Percentiles rank a stretch among this genome's conserved stretches.
Evolutionary conservation across 78 protist genomes (phyloP).

Genomic region (Chrysochromulina tobinii): DNA sequence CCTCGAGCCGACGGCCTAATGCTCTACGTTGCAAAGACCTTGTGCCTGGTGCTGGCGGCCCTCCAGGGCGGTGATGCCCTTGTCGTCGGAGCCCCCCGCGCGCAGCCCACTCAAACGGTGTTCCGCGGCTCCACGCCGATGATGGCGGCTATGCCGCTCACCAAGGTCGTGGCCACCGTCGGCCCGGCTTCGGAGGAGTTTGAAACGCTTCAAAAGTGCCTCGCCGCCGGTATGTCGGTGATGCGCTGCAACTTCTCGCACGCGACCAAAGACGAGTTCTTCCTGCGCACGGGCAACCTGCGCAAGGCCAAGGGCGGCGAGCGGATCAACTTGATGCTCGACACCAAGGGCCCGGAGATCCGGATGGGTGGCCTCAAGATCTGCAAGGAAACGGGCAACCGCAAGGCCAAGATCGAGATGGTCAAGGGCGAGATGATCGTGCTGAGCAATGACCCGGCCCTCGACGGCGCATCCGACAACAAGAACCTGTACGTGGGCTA

Average conservation of each 20-base stretch:
- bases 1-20: no score
- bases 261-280: constrained; percentile 12
- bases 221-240: background rate
- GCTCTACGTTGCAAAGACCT: no score
- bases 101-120: no score
- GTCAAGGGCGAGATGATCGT: background rate
- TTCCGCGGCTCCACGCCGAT: no score
- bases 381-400: background rate
- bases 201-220: background rate
- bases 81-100: no score
- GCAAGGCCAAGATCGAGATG: background rate
- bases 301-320: background rate
- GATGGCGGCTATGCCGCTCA: background rate
- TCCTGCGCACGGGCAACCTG: background rate
- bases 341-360: constrained; percentile 17
- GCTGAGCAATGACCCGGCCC: background rate
- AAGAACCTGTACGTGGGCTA: background rate
- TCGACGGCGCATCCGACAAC: background rate
- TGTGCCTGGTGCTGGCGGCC: no score
- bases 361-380: constrained; percentile 17
- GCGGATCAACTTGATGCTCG: background rate
- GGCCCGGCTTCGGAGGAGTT: background rate
- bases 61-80: no score
- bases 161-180: constrained; percentile 16
- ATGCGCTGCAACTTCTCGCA: constrained; percentile 26